Evolutionary conservation across 2,329 filamentous ascomycete genomes (phyloP).

Genomic region (Phyllachora maydis): DNA sequence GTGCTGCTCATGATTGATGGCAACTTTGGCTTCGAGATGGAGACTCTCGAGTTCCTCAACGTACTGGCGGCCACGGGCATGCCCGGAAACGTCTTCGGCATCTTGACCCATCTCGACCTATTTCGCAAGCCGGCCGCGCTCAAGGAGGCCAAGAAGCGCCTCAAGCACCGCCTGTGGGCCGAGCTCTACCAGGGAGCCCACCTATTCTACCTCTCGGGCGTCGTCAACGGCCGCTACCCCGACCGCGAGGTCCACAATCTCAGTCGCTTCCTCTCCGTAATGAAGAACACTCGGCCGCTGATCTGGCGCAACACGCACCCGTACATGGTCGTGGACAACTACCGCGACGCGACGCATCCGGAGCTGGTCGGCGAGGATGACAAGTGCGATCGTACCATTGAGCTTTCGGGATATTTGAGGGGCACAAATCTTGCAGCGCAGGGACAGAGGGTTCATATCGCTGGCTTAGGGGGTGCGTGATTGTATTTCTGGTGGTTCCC

Average conservation of each 20-base stretch:
- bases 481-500: no score
- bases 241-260: conserved; percentile 93
- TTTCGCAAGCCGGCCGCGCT: conserved; percentile 87
- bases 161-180: conserved; percentile 93
- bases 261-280: conserved; percentile 85
- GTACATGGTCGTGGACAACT: conserved; percentile 82
- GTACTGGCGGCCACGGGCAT: conserved; percentile 86
- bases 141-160: conserved; percentile 82
- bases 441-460: conserved; percentile 75
- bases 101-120: conserved; percentile 86
- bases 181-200: conserved; percentile 95
- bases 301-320: conserved; percentile 94
- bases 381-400: conserved; percentile 79
- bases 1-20: conserved; percentile 96
- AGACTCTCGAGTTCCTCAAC: conserved; percentile 98
- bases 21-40: conserved; percentile 98
- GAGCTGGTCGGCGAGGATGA: conserved; percentile 74
- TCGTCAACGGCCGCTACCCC: conserved; percentile 90
- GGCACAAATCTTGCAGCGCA: conserved; percentile 84
- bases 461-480: conserved; percentile 85
- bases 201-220: conserved; percentile 87
- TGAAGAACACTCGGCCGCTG: conserved; percentile 96
- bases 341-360: conserved; percentile 86
- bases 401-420: conserved; percentile 80
- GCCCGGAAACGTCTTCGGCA: conserved; percentile 96